phyloP scores from a whole-genome alignment of 176 grass and related monocot genomes.

The Ensete glaucum region DNA sequence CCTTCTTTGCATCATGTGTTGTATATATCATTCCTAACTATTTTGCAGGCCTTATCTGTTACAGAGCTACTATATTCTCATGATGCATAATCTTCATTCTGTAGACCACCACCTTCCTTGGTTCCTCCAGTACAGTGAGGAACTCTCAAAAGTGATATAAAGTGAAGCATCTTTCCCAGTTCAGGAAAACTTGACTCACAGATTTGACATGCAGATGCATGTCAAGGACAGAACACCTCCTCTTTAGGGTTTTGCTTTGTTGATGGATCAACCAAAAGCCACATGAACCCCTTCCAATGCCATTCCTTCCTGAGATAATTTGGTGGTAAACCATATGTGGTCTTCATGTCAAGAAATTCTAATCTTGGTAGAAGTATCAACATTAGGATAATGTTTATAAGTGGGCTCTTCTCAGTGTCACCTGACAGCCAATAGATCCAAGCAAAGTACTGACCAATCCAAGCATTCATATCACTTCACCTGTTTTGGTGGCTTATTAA shows the following conservation, averaged over 20 bases:
- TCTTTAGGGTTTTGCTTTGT: not conserved
- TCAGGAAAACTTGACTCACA: not conserved
- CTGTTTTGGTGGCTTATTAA: not conserved
- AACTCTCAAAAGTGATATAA: too few relatives aligned
- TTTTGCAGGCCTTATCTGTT: too few relatives aligned
- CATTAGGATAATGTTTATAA: too few relatives aligned
- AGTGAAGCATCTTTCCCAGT: not conserved
- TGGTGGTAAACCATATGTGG: not conserved
- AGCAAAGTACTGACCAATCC: too few relatives aligned
- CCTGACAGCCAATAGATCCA: too few relatives aligned
- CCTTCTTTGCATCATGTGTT: too few relatives aligned
- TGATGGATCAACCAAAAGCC: not conserved
- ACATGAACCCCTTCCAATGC: not conserved
- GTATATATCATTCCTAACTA: too few relatives aligned
- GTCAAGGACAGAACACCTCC: not conserved
- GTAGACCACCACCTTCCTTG: too few relatives aligned
- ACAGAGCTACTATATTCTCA: too few relatives aligned
- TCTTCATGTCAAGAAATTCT: not conserved
- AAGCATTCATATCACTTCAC: not conserved
- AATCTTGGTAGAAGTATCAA: not conserved
- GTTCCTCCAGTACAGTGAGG: too few relatives aligned
- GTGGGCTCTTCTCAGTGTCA: too few relatives aligned
- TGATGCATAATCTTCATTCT: too few relatives aligned
- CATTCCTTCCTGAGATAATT: not conserved
- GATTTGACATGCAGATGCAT: not conserved